Percentiles rank a stretch among this genome's conserved stretches.
phyloP scores from a whole-genome alignment of 139 green algal species.

The Spirogloea muscicola region DNA sequence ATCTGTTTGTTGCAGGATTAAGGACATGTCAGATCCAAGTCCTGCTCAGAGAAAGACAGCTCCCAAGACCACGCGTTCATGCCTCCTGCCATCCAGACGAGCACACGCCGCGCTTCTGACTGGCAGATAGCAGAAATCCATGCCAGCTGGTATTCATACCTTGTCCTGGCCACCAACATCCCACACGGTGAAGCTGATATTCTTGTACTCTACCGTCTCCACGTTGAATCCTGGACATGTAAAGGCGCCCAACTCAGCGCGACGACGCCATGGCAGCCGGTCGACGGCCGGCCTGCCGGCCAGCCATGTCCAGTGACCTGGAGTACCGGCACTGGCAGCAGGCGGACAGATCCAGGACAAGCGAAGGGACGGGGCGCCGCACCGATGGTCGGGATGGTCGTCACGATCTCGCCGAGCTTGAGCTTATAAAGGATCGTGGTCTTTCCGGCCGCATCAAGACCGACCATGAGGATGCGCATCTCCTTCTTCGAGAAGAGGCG shows the following conservation, averaged over 20 bases:
- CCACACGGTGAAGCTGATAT: slow-evolving; percentile 86
- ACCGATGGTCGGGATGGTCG: slow-evolving; percentile 91
- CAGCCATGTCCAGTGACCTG: neutral
- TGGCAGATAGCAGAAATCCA: too few relatives aligned
- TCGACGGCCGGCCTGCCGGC: neutral
- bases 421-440: slow-evolving; percentile 99
- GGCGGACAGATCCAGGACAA: neutral
- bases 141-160: too few relatives aligned
- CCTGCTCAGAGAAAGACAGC: too few relatives aligned
- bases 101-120: too few relatives aligned
- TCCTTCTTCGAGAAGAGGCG: slow-evolving; percentile 62
- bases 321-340: neutral
- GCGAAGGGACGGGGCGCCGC: slow-evolving; percentile 22
- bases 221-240: slow-evolving; percentile 80
- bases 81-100: too few relatives aligned
- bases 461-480: slow-evolving; percentile 99
- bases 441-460: slow-evolving; percentile 95
- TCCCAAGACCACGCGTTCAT: too few relatives aligned
- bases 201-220: slow-evolving; percentile 94
- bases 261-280: neutral
- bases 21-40: too few relatives aligned
- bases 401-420: slow-evolving; percentile 92
- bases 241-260: too few relatives aligned
- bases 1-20: too few relatives aligned
- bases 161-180: slow-evolving; percentile 86